Evolutionary conservation across 106 monocot species (phyloP), one percentile per base, ranked within the genome.

Genomic region (Allium cepa): DNA sequence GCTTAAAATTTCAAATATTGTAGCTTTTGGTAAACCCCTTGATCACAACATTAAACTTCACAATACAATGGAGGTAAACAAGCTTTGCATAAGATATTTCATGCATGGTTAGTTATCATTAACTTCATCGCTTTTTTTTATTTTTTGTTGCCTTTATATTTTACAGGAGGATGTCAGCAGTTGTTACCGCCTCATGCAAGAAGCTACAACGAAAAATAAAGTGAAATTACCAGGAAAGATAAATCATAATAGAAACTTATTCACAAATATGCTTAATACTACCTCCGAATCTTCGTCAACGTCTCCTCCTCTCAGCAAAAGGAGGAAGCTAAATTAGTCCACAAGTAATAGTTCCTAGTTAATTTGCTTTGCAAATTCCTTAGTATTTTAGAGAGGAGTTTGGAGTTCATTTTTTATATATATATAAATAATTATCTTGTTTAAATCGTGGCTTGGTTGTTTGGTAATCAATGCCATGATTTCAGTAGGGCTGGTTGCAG

Each of bases 131-230:
- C 12, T 13, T 45, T 15, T 49, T 65, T 15, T 49, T 65, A 17
- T 7, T 4, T 8, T 49, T 17, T 10, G 1, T 65, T 13, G 10
- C 17, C 18, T 65, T 65, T 50, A 17, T n/a, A 49, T 9, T 8
- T 17, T 59, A 65, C 68, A 91, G 90, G 90, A 91, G 57, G 74
- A 77, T 22, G 81, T 87, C 36, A 59, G 28, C 26, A 76, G 53
- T 26, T 87, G 84, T 71, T 91, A 84, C 53, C 67, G 46, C 36
- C 51, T 87, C n/a, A 79, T 91, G 83, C 78, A 81, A 57, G 76
- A 77, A 62, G 10, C 69, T 68, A 60, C 68, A 14, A 71, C 79
- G 3, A 68, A 65, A 9, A 64, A 52, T 17, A 71, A 28, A 46
- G 60, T 63, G 48, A 75, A 72, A 62, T 66, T 60, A 27, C 65